Base-by-base conservation (phyloP, 441 rosid genomes). In the Jatropha podagrica region DNA sequence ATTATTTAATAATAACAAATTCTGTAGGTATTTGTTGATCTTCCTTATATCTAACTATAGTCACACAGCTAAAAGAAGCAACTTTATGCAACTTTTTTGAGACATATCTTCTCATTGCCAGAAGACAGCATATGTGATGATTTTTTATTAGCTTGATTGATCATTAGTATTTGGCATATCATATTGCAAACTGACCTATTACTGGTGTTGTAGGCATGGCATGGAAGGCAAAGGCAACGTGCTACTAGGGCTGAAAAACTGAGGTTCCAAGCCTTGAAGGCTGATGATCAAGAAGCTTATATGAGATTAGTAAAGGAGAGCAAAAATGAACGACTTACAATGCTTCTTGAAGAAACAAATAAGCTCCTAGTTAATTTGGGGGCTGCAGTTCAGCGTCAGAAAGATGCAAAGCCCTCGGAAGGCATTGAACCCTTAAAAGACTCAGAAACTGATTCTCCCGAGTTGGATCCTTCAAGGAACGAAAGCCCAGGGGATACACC, bases 211-310 rank as follows among this genome's bases (percentile, higher is more conserved):
- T 74, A 96, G 99, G 93, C 95, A 17, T 96, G 99, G 99, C 99
- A 96, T 91, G 98, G 98, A 81, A 92, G 91, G 83, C 99, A 96
- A 88, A 86, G 98, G 84, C 99, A 96, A 71, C 98, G 99, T 75
- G 98, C 98, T 62, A 92, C 98, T 48, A 89, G 99, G 72, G 98
- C 98, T 74, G 99, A 96, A 87, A 96, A 94, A 82, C 80, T 94
- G 84, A 92, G 99, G 84, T 82, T 96, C 80, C 94, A 91, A 85
- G 99, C 99, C 73, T 88, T 96, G 78, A 96, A 93, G 87, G 89
- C 97, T 62, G 99, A 93, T 86, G 97, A 96, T 82, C 97, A 96
- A 80, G 99, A 93, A 87, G 96, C 97, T 73, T 96, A 96, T 81
- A 93, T 95, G 96, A 89, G 89, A 87, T 79, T 96, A 76, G 99